Conservation (phyloP, 768 basidiomycete species). For the Myochromella boudieri region DNA sequence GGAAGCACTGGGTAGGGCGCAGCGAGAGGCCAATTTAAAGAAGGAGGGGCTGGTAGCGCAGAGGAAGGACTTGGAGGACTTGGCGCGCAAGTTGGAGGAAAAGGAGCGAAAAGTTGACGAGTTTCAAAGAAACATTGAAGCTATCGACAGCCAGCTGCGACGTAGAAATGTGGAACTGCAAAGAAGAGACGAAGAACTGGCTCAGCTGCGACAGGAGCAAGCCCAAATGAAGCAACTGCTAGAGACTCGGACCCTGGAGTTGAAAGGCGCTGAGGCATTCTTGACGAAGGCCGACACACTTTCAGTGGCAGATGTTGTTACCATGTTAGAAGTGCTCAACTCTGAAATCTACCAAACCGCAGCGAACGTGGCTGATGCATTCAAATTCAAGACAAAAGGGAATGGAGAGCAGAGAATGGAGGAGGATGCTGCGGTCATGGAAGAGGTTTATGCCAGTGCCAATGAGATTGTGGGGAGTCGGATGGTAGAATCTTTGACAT, state of each 20-base stretch:
- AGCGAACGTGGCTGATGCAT: conserved; percentile 44
- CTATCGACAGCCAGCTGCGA: conserved; percentile 10
- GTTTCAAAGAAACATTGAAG: conserved; percentile 3
- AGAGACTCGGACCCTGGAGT: conserved; percentile 28
- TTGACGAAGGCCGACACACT: conserved; percentile 40
- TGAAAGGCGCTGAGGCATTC: conserved; percentile 44
- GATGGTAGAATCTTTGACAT: conserved; percentile 39
- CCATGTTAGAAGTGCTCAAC: conserved; percentile 44
- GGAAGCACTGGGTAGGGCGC: conserved; percentile 14
- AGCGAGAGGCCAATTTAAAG: conserved; percentile 12
- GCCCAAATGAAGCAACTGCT: conserved; percentile 17
- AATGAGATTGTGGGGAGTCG: conserved; percentile 28
- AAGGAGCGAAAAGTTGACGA: conserved; percentile 12
- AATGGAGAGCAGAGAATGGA: neutral
- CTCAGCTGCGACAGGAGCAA: conserved; percentile 9
- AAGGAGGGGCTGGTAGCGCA: conserved; percentile 18
- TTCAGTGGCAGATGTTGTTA: conserved; percentile 43
- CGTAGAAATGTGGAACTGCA: conserved; percentile 8
- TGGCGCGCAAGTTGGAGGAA: conserved; percentile 15
- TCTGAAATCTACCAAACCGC: conserved; percentile 48
- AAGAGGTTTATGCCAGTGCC: conserved; percentile 26
- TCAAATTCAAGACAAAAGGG: conserved; percentile 22
- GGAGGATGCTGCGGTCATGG: conserved; percentile 19
- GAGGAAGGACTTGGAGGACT: conserved; percentile 15
- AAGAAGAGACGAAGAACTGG: conserved; percentile 5